Evolutionary conservation across 2,329 filamentous ascomycete genomes (phyloP).

Genomic region (Colletotrichum musicola): DNA sequence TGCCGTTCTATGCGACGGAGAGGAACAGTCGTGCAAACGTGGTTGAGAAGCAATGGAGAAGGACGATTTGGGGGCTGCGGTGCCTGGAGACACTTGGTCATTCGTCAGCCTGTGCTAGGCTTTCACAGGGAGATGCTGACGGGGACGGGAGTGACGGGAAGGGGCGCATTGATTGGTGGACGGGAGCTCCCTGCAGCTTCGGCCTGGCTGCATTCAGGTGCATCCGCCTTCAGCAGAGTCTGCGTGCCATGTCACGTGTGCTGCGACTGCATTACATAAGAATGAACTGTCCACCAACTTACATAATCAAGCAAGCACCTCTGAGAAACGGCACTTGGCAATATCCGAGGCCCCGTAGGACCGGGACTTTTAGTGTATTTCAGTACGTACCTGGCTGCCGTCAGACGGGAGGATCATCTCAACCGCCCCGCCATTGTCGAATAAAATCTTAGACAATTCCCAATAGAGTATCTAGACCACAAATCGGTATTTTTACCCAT

Average conservation of each 20-base stretch:
- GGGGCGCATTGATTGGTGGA: constrained; percentile 34
- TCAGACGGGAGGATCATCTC: constrained; percentile 15
- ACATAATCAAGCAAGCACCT: background rate
- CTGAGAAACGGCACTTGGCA: constrained; percentile 5
- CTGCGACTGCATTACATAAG: background rate
- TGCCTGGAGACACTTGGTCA: constrained; percentile 28
- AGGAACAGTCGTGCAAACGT: background rate
- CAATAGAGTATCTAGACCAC: background rate
- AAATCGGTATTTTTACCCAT: background rate
- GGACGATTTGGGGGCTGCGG: background rate
- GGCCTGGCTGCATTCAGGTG: constrained; percentile 15
- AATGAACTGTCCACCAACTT: fast-evolving
- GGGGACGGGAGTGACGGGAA: constrained; percentile 26
- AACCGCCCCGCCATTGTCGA: background rate
- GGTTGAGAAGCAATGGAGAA: background rate
- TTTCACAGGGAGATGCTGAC: constrained; percentile 33
- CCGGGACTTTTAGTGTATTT: background rate
- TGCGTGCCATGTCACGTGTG: background rate
- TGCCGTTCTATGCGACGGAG: background rate
- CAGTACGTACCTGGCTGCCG: background rate
- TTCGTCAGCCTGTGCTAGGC: constrained; percentile 25
- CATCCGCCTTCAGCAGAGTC: background rate
- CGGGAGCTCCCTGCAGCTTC: constrained; percentile 26
- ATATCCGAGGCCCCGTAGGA: background rate
- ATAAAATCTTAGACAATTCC: background rate